Base-by-base conservation (phyloP, 176 grass and related monocot species). In the Canna indica region DNA sequence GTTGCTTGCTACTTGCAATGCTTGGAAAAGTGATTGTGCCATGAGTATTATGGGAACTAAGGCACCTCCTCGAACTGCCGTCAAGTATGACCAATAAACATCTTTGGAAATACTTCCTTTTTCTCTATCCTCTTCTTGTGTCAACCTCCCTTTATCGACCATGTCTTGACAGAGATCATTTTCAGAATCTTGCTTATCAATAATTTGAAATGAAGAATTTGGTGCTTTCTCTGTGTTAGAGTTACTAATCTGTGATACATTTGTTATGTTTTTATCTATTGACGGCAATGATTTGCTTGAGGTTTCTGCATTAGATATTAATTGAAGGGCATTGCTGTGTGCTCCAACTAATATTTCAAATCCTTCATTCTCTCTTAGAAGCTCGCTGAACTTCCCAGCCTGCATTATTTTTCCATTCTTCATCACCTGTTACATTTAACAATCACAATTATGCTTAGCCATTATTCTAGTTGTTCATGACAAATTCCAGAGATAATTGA, bases 1-100 rank as follows among this genome's bases (percentile, higher is more conserved):
- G 78, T 99, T 99, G 82, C 94, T 99, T 39, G 88, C 90, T 29
- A 99, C 78, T 53, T 99, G 94, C 24, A 99, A 76, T 79, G 79
- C 78, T 63, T 90, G 89, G 78, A 99, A 99, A 54, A 93, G 67
- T 46, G 78, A 80, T 53, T 99, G 94, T 46, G 81, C 80, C 33
- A 47, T 70, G 29, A 99, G 61, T 67, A 82, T 87, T 72, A 93
- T 7, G 22, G 94, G 94, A 44, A 89, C 72, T 57, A 93, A 68
- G 29, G 86, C 80, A 45, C 94, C 94, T 22, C 84, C 81, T 41
- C 80, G 72, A 75, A 87, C 75, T 36, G 86, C 86, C 47, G 64
- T 90, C 77, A 96, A 67, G 82, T 96, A 96, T 8, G 85, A 39
- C 83, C 85, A 91, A 74, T 96, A 96, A 41, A 96, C 81, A 24